phyloP scores from a whole-genome alignment of 495 filamentous ascomycete species.

The Friedmanniomyces endolithicus region DNA sequence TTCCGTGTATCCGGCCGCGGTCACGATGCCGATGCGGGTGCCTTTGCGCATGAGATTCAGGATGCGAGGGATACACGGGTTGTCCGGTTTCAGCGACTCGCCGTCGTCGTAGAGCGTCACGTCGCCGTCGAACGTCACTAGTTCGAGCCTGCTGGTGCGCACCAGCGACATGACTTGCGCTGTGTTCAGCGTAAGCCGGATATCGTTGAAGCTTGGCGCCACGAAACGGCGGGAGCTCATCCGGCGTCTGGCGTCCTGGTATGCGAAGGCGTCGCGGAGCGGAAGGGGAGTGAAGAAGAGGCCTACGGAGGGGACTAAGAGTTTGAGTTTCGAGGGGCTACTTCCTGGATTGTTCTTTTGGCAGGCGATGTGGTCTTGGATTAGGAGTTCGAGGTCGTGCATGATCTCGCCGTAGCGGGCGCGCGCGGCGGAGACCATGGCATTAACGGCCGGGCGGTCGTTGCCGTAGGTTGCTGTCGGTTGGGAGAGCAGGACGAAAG shows the following conservation, averaged over 20 bases:
- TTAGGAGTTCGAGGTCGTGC: constrained; percentile 79
- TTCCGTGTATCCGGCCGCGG: constrained; percentile 89
- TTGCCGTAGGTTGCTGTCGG: constrained; percentile 69
- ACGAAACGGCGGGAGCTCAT: constrained; percentile 92
- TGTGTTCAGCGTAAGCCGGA: constrained; percentile 84
- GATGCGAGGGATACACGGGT: constrained; percentile 68
- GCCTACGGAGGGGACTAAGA: constrained; percentile 80
- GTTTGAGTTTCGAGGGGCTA: constrained; percentile 76
- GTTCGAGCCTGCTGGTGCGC: constrained; percentile 51
- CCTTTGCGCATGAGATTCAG: constrained; percentile 48
- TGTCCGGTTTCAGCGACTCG: constrained; percentile 55
- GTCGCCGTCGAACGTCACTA: constrained; percentile 95
- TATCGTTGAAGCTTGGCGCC: constrained; percentile 93
- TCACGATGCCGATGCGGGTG: constrained; percentile 84
- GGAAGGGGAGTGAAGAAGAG: constrained; percentile 81
- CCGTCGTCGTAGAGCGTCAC: constrained; percentile 96
- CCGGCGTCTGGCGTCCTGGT: constrained; percentile 69
- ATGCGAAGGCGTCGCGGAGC: constrained; percentile 79
- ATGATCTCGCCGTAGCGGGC: constrained; percentile 89
- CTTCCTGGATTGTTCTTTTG: neutral
- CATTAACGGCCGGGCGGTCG: constrained; percentile 44
- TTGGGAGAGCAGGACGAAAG: constrained; percentile 93
- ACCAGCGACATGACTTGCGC: constrained; percentile 83
- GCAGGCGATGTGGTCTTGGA: constrained; percentile 76
- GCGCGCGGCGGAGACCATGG: constrained; percentile 55